Percentiles rank a stretch among this genome's conserved stretches.
These are phyloP conservation scores for Aureobasidium sp. DNA, from an alignment of 2,329 filamentous ascomycete species.

Conservation along the genomic window DNA sequence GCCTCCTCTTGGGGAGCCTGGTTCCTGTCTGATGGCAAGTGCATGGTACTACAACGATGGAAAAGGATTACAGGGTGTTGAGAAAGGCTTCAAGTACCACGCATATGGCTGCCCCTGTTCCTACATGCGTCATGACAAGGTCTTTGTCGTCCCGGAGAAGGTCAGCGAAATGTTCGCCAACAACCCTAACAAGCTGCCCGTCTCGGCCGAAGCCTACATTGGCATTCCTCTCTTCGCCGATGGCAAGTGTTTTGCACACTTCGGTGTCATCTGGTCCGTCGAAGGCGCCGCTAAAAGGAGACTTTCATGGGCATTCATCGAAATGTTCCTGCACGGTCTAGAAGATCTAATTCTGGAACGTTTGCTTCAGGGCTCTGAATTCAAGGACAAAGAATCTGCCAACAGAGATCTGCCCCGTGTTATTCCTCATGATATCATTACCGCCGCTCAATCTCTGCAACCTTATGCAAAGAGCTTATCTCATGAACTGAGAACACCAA, in stretches of 20 bases:
- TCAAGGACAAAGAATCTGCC: constrained; percentile 30
- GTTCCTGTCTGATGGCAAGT: constrained; percentile 56
- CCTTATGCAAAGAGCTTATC: constrained; percentile 66
- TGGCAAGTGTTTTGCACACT: constrained; percentile 60
- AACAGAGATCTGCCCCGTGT: constrained; percentile 34
- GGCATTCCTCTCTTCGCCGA: constrained; percentile 58
- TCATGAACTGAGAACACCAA: constrained; percentile 64
- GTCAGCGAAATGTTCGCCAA: constrained; percentile 49
- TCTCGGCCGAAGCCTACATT: constrained; percentile 59
- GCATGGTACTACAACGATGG: constrained; percentile 61
- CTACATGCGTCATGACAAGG: constrained; percentile 65
- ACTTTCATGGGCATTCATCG: constrained; percentile 59
- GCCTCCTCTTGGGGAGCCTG: constrained; percentile 50
- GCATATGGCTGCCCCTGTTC: constrained; percentile 59
- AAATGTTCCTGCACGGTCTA: constrained; percentile 60
- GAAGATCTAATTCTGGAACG: constrained; percentile 59
- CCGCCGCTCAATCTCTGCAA: constrained; percentile 57
- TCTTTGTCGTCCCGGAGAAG: constrained; percentile 59
- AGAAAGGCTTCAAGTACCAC: constrained; percentile 57
- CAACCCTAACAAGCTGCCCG: constrained; percentile 55
- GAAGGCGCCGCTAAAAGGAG: constrained; percentile 50
- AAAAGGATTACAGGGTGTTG: constrained; percentile 43
- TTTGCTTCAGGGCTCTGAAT: constrained; percentile 48
- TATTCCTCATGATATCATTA: constrained; percentile 49
- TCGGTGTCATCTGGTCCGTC: constrained; percentile 64